phyloP scores from a whole-genome alignment of 2,329 filamentous ascomycete genomes.

The Akanthomyces lecanii region DNA sequence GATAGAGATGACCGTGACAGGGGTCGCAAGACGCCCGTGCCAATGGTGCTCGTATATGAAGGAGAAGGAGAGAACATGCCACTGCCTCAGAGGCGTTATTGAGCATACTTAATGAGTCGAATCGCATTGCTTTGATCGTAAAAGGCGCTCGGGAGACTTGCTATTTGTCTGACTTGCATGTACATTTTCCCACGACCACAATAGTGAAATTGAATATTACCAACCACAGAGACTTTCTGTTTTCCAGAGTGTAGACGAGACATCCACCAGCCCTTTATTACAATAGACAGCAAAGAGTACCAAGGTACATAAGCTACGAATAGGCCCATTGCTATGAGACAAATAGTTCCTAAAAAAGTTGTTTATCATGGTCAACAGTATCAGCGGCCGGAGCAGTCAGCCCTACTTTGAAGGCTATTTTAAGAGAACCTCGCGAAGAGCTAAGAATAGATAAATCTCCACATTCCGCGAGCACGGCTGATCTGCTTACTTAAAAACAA shows the following conservation, averaged over 20 bases:
- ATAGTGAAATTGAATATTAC: too few species aligned
- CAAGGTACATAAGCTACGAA: too few species aligned
- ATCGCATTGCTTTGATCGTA: not conserved
- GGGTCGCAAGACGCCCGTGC: not conserved
- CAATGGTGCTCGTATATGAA: not conserved
- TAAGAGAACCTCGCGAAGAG: too few species aligned
- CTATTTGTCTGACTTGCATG: not conserved
- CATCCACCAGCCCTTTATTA: not conserved
- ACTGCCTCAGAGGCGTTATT: not conserved
- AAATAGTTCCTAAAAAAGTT: too few species aligned
- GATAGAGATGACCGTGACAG: not conserved
- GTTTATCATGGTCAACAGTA: too few species aligned
- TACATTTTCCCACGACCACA: not conserved
- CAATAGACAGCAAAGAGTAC: not conserved
- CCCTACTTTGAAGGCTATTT: too few species aligned
- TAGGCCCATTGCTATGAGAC: too few species aligned
- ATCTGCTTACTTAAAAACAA: too few species aligned
- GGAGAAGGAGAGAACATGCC: not conserved
- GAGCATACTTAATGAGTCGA: too few species aligned
- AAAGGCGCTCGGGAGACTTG: not conserved
- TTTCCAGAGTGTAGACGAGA: not conserved
- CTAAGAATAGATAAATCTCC: too few species aligned
- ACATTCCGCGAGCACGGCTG: too few species aligned
- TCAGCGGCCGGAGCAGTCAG: too few species aligned
- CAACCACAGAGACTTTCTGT: not conserved